These are phyloP conservation scores for Chimonanthus praecox DNA, from an alignment of 164 flowering plant species.

Conservation along the genomic window DNA sequence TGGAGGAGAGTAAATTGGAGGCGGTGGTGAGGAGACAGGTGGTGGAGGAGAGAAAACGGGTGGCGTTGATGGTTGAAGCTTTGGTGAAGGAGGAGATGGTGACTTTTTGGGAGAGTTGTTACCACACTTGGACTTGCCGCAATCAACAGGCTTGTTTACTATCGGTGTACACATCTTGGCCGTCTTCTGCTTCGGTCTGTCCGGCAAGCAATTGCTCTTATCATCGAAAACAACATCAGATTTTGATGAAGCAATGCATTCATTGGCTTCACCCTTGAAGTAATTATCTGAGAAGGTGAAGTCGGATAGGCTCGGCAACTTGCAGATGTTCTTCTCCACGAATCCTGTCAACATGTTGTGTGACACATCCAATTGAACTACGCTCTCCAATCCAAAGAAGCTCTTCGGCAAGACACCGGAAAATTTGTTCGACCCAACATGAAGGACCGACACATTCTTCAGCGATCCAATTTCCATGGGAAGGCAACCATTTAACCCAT, in stretches of 20 bases:
- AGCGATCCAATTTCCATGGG: constrained; percentile 69
- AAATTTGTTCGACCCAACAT: constrained; percentile 65
- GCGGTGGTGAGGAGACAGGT: constrained; percentile 28
- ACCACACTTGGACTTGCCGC: constrained; percentile 52
- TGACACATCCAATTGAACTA: constrained; percentile 88
- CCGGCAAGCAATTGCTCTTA: constrained; percentile 67
- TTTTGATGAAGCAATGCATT: constrained; percentile 29
- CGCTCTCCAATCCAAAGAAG: constrained; percentile 52
- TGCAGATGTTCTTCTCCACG: constrained; percentile 66
- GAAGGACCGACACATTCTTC: constrained; percentile 69
- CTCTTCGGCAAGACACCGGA: constrained; percentile 68
- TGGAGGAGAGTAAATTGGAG: constrained; percentile 23
- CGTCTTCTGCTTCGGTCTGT: constrained; percentile 61
- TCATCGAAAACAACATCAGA: constrained; percentile 43
- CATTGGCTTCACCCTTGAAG: constrained; percentile 80
- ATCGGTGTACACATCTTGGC: constrained; percentile 50
- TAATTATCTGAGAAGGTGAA: constrained; percentile 74
- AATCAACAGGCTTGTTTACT: constrained; percentile 52
- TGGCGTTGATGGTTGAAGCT: constrained; percentile 25
- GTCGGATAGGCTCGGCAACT: constrained; percentile 57
- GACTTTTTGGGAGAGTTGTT: constrained; percentile 61
- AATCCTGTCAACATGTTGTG: constrained; percentile 66
- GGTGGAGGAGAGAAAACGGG: constrained; percentile 38
- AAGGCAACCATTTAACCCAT: constrained; percentile 65
- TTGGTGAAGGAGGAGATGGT: constrained; percentile 29